phyloP scores from a whole-genome alignment of 768 basidiomycete species.

The Leucocoprinus sp. region DNA sequence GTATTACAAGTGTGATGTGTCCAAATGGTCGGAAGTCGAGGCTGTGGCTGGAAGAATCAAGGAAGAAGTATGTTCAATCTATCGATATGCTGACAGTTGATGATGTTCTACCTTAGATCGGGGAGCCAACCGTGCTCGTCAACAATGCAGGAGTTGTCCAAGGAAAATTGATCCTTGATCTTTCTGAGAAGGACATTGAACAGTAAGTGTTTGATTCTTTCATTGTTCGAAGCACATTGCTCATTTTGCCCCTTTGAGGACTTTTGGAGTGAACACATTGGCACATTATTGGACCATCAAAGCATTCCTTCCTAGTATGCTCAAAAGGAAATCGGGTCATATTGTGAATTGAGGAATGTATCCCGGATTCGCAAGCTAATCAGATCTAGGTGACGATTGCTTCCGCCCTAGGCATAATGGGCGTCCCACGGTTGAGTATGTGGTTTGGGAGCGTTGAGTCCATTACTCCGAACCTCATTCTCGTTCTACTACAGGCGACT shows the following conservation, averaged over 20 bases:
- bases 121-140: conserved; percentile 80
- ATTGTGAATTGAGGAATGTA: conserved; percentile 43
- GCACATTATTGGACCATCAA: conserved; percentile 91
- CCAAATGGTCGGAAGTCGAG: conserved; percentile 80
- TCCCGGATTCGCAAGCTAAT: background rate
- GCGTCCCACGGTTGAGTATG: conserved; percentile 71
- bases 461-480: background rate
- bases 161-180: conserved; percentile 78
- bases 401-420: conserved; percentile 65
- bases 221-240: background rate
- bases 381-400: conserved; percentile 61
- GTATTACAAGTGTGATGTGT: conserved; percentile 89
- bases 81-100: background rate
- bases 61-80: conserved; percentile 52
- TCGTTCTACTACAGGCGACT: conserved; percentile 53
- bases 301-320: conserved; percentile 85
- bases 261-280: conserved; percentile 82
- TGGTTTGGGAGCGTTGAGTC: conserved; percentile 9
- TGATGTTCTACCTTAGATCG: conserved; percentile 44
- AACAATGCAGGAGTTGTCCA: conserved; percentile 96
- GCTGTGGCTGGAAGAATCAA: conserved; percentile 62
- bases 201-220: conserved; percentile 41
- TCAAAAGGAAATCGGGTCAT: conserved; percentile 73
- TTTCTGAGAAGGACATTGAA: conserved; percentile 66
- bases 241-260: conserved; percentile 37